phyloP scores from a whole-genome alignment of 768 basidiomycete genomes.

The Sistotremastrum niveocremeum region DNA sequence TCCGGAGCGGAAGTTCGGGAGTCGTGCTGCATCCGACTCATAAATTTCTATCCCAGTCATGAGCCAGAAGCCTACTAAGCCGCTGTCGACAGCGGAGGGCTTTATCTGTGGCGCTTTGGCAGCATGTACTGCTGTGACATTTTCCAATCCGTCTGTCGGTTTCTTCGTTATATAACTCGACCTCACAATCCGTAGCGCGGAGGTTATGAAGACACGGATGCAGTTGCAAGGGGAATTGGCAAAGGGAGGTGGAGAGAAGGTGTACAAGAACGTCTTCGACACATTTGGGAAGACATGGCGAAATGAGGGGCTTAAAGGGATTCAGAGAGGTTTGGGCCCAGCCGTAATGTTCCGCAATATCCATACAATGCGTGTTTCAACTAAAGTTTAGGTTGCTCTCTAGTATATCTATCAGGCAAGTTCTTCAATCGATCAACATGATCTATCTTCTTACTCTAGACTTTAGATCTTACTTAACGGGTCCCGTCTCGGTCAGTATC shows the following conservation, averaged over 20 bases:
- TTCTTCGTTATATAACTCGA: constrained; percentile 70
- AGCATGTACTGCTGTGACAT: constrained; percentile 69
- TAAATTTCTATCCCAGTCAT: no score
- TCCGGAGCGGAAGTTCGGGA: no score
- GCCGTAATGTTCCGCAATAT: constrained; percentile 45
- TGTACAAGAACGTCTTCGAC: constrained; percentile 85
- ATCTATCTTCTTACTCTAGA: not conserved
- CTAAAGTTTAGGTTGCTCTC: constrained; percentile 4
- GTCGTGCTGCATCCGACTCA: no score
- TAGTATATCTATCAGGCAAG: constrained; percentile 88
- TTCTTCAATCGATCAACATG: not conserved
- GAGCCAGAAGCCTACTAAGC: constrained; percentile 4
- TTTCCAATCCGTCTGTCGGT: constrained; percentile 5
- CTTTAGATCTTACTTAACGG: constrained; percentile 81
- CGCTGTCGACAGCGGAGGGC: constrained; percentile 58
- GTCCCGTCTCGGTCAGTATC: constrained; percentile 59
- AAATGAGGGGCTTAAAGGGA: constrained; percentile 81
- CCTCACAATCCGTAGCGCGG: constrained; percentile 36
- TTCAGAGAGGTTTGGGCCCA: constrained; percentile 83
- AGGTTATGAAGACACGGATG: constrained; percentile 84
- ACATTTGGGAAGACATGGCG: constrained; percentile 77
- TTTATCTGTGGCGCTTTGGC: constrained; percentile 87
- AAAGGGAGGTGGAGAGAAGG: constrained; percentile 51
- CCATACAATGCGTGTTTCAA: not conserved
- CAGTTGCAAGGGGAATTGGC: constrained; percentile 94